Evolutionary conservation across 2,329 filamentous ascomycete species (phyloP), one percentile per base, ranked within the genome.

Genomic region (Cladosporium sp.): DNA sequence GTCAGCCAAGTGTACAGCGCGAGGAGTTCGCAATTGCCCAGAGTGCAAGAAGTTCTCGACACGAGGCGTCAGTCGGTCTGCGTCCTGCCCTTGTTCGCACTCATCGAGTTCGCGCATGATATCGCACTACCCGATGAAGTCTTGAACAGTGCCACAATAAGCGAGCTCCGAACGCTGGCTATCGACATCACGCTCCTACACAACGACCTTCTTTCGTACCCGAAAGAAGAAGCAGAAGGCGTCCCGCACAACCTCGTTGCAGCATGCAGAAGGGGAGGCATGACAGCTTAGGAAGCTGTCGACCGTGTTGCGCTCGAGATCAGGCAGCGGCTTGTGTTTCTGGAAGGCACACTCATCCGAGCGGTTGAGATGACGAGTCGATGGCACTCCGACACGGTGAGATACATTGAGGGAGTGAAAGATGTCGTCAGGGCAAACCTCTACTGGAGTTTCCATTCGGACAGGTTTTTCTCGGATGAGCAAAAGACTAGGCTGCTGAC

Each of bases 121-220:
- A 19, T 49, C 6, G 38, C 32, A 1, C 17, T 49, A 29, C 47
- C 47, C 9, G 27, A 32, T 1, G 4, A 3, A 2, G 38, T 49
- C 3, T 24, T 49, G n/a, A 11, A 49, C 3, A 12, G 38, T 34
- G 18, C 13, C 2, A 18, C 7, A n/a, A 38, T 47, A 17, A 17
- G 24, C 11, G 20, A 47, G 6, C 41, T 49, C 24, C 15, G 20
- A 15, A 12, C 24, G 19, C 12, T 37, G 6, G 47, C 32, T 24
- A 29, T 49, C 17, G 47, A 49, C 15, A n/a, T 49, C 3, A 49
- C 37, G 2, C 38, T 42, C 3, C 38, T 49, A 17, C 47, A 49
- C 12, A 49, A 49, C 38, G 47, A 49, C 38, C 24, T 49, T n/a
- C 12, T 49, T 4, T 49, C 47, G 4, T 49, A 49, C 19, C 38